Evolutionary conservation across 371 early-diverging fungal species (phyloP).

Genomic region (Sanchytrium tribonematis): DNA sequence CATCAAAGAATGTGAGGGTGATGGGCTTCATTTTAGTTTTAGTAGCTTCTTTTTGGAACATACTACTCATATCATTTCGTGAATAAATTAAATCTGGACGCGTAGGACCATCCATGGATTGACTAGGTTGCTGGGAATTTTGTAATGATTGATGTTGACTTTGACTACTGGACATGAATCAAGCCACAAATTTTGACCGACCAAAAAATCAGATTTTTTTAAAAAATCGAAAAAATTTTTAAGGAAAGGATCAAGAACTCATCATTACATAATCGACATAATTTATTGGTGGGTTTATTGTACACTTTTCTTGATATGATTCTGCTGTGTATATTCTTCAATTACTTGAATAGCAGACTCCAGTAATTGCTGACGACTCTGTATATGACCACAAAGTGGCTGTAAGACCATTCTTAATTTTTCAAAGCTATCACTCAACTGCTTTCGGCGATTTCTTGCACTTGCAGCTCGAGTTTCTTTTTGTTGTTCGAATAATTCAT

Average conservation of each 20-base stretch:
- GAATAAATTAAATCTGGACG: not conserved
- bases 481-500: not conserved
- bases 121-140: not conserved
- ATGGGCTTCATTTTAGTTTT: not conserved
- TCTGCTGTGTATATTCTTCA: not conserved
- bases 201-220: not conserved
- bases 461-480: not conserved
- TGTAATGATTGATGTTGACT: not conserved
- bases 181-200: not conserved
- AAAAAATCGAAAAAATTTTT: not conserved
- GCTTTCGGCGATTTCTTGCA: not conserved
- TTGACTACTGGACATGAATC: not conserved
- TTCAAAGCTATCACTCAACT: not conserved
- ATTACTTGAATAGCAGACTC: not conserved
- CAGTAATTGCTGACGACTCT: not conserved
- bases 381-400: not conserved
- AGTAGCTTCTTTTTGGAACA: constrained; percentile 1
- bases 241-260: not conserved
- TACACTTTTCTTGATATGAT: not conserved
- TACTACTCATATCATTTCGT: not conserved
- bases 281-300: too few species aligned
- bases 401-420: not conserved
- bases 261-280: not conserved
- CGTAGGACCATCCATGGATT: not conserved
- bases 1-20: not conserved